Conservation (phyloP, 1,139 yeast genomes). For the Geotrichum aggregatum region DNA sequence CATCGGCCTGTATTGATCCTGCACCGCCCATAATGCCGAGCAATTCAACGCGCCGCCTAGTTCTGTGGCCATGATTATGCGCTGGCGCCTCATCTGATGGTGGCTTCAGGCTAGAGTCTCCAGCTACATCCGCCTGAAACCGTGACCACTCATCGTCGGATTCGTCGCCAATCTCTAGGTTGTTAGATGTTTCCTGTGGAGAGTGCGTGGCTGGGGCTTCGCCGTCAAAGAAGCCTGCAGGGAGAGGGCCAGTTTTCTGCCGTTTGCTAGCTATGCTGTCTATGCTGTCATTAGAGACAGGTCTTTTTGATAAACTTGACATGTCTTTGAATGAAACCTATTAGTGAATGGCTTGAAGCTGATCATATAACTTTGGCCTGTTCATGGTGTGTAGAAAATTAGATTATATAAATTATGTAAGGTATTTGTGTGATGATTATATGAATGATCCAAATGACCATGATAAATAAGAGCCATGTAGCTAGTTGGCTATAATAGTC, state of each 20-base stretch:
- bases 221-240: constrained; percentile 3
- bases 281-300: constrained; percentile 80
- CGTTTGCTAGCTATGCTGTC: constrained; percentile 56
- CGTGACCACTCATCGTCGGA: constrained; percentile 20
- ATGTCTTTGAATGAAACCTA: not conserved
- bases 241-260: not conserved
- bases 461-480: constrained; percentile 4
- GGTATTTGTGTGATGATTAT: not conserved
- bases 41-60: not conserved
- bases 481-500: constrained; percentile 20
- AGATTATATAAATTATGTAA: no score
- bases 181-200: not conserved
- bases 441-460: no score
- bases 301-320: constrained; percentile 42
- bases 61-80: no score
- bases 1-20: constrained; percentile 12
- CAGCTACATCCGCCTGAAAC: constrained; percentile 18
- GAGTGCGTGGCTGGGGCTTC: not conserved
- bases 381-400: no score
- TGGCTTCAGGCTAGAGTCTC: not conserved
- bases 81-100: no score
- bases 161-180: not conserved
- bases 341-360: no score
- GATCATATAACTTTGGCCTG: no score
- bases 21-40: constrained; percentile 6